These are phyloP conservation scores for Metarhizium rileyi DNA, from an alignment of 2,329 filamentous ascomycete genomes.

Conservation along the genomic window DNA sequence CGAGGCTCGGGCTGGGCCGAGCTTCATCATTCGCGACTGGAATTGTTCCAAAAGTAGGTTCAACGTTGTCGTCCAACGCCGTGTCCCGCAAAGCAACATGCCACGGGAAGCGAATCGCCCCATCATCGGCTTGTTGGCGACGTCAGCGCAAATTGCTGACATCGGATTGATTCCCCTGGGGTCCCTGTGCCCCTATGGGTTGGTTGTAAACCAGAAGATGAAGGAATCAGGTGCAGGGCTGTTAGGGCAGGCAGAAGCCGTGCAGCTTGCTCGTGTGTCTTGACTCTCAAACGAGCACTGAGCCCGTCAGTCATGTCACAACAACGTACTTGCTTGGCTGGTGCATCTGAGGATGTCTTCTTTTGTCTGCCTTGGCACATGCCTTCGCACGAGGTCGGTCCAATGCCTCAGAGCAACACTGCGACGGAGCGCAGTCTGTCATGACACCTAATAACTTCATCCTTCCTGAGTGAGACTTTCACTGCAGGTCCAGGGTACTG, in stretches of 20 bases:
- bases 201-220: no score
- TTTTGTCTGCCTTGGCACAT: background rate
- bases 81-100: background rate
- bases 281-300: no score
- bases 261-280: background rate
- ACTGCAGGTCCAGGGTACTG: no score
- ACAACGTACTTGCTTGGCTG: background rate
- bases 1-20: background rate
- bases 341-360: background rate
- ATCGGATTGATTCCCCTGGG: no score
- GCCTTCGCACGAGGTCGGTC: background rate
- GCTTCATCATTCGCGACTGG: background rate
- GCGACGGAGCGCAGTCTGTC: background rate
- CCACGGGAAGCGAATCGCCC: conserved; percentile 1
- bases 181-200: no score
- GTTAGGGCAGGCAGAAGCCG: background rate
- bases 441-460: background rate
- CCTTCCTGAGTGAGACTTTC: no score
- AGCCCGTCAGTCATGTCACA: background rate
- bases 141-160: no score
- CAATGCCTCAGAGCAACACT: no score
- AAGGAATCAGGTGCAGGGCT: background rate
- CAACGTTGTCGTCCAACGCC: background rate
- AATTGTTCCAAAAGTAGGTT: background rate
- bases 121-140: conserved; percentile 1